A percentile compares a stretch with the other conserved stretches of the same genome.
These are phyloP conservation scores for Phanerochaete carnosa DNA, from an alignment of 768 basidiomycete species.

Conservation along the genomic window DNA sequence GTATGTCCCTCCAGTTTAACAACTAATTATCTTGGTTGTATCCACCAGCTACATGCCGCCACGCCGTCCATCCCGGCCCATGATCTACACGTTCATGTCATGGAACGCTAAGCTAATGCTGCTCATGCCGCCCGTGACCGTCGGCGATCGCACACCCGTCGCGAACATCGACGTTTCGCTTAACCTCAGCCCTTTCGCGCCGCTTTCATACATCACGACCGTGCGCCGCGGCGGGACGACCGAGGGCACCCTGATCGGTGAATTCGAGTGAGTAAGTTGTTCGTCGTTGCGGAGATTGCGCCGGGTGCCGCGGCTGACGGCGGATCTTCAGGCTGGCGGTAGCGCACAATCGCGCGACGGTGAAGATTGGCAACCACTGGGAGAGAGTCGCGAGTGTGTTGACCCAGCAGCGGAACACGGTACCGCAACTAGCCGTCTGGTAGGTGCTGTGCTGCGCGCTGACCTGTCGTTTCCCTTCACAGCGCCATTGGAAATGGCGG, in stretches of 20 bases:
- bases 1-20: neutral
- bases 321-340: constrained; percentile 32
- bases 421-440: neutral
- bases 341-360: constrained; percentile 37
- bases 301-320: neutral
- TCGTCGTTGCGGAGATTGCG: neutral
- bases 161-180: constrained; percentile 42
- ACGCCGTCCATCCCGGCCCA: constrained; percentile 25
- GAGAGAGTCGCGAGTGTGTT: constrained; percentile 39
- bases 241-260: constrained; percentile 34
- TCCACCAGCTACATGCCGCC: constrained; percentile 6
- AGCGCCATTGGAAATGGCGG: constrained; percentile 42
- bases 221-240: constrained; percentile 29
- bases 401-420: constrained; percentile 8
- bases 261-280: constrained; percentile 32
- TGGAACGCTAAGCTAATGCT: constrained; percentile 35
- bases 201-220: constrained; percentile 41
- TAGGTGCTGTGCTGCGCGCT: neutral
- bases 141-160: constrained; percentile 27
- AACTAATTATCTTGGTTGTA: neutral
- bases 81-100: constrained; percentile 37
- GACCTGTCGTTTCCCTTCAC: neutral
- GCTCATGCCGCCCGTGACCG: constrained; percentile 32
- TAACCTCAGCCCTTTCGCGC: constrained; percentile 44
- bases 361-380: constrained; percentile 38